Evolutionary conservation across 148 eudicot genomes (phyloP).

Genomic region (Amaranthus cruentus): DNA sequence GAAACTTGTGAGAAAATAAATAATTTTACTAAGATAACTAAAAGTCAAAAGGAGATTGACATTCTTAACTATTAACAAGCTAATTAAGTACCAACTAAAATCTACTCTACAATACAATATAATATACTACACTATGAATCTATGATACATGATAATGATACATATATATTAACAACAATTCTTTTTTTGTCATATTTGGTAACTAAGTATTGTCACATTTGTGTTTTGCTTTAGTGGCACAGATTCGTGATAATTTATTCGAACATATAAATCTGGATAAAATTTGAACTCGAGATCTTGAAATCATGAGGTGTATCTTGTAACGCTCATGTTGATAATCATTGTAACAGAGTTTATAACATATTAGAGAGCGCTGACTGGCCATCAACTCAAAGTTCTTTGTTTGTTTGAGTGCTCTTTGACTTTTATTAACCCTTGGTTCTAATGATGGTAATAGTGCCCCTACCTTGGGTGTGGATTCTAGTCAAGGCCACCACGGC

Average conservation of each 20-base stretch:
- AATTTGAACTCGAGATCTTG: too few relatives aligned
- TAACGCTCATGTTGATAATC: too few relatives aligned
- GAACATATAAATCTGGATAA: too few relatives aligned
- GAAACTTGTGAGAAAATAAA: background rate
- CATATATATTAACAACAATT: background rate
- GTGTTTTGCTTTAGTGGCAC: too few relatives aligned
- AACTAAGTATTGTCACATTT: background rate
- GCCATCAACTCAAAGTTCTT: background rate
- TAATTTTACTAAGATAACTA: background rate
- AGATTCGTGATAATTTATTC: too few relatives aligned
- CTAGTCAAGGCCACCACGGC: constrained; percentile 66
- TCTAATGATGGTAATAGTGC: constrained; percentile 72
- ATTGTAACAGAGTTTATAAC: too few relatives aligned
- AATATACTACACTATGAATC: background rate
- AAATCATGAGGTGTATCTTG: too few relatives aligned
- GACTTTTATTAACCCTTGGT: constrained; percentile 39
- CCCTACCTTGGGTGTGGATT: constrained; percentile 79
- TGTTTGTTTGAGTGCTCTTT: background rate
- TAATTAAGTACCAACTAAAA: background rate
- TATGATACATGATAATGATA: background rate
- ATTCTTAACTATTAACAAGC: background rate
- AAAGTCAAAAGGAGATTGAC: constrained; percentile 4
- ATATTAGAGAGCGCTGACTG: too few relatives aligned
- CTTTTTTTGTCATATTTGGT: background rate
- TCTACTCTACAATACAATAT: background rate